Percentiles rank a stretch among this genome's conserved stretches.
Conservation (phyloP, 2,329 filamentous ascomycete species). For the Aspergillus felis region DNA sequence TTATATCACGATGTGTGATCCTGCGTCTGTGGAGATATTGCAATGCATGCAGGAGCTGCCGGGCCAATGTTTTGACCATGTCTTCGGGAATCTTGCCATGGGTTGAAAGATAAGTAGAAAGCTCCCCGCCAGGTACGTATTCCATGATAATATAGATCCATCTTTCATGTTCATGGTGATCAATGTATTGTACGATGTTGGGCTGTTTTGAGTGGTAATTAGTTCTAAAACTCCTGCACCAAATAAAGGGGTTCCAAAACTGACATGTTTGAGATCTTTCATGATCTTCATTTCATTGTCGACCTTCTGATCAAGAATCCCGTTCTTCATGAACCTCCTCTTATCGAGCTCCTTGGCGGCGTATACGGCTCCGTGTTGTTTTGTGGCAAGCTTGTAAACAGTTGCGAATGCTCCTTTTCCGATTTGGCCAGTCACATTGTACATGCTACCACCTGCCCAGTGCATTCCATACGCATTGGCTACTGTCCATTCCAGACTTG, state of each 20-base stretch:
- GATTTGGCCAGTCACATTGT: constrained; percentile 76
- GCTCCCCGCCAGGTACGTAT: constrained; percentile 75
- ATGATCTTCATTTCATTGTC: constrained; percentile 98
- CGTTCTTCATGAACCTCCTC: constrained; percentile 87
- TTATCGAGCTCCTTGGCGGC: constrained; percentile 96
- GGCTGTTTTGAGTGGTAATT: constrained; percentile 45
- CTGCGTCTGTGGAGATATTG: constrained; percentile 80
- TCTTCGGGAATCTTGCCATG: constrained; percentile 62
- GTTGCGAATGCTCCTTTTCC: constrained; percentile 94
- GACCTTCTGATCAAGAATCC: constrained; percentile 81
- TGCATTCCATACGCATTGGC: constrained; percentile 61
- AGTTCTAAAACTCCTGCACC: not conserved
- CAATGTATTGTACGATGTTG: constrained; percentile 88
- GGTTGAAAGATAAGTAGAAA: constrained; percentile 67
- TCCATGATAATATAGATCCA: constrained; percentile 98
- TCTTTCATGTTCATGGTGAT: constrained; percentile 77
- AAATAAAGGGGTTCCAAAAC: constrained; percentile 24
- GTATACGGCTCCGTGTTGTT: constrained; percentile 75
- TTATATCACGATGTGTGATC: constrained; percentile 98
- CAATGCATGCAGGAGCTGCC: constrained; percentile 69
- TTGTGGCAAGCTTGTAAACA: constrained; percentile 85
- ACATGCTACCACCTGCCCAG: constrained; percentile 76
- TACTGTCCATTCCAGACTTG: constrained; percentile 31
- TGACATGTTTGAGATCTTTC: constrained; percentile 75
- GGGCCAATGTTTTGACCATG: constrained; percentile 66